Percentiles rank a stretch among this genome's conserved stretches.
Conservation (phyloP, 2,329 filamentous ascomycete genomes). For the Aspergillus udagawae region DNA sequence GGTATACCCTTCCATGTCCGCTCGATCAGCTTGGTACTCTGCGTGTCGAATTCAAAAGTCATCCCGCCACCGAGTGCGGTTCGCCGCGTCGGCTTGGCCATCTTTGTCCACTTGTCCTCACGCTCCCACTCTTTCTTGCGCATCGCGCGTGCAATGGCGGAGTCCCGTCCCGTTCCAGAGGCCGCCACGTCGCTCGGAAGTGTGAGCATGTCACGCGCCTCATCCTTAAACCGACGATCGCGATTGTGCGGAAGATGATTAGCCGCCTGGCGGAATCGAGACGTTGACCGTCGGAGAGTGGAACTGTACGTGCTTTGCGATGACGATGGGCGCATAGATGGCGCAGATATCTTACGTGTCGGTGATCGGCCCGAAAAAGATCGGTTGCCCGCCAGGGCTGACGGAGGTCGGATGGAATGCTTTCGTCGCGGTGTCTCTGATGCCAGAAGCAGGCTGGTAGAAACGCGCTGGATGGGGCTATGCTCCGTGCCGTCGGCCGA, state of each 20-base stretch:
- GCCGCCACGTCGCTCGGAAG: conserved; percentile 51
- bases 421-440: conserved; percentile 54
- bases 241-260: conserved; percentile 52
- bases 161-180: conserved; percentile 46
- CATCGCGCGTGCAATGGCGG: conserved; percentile 45
- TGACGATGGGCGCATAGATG: conserved; percentile 42
- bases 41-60: conserved; percentile 74
- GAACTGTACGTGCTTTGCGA: conserved; percentile 45
- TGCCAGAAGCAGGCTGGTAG: conserved; percentile 55
- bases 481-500: conserved; percentile 30
- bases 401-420: conserved; percentile 48
- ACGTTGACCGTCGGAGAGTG: conserved; percentile 38
- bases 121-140: conserved; percentile 58
- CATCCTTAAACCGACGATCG: conserved; percentile 53
- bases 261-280: conserved; percentile 49
- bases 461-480: conserved; percentile 53
- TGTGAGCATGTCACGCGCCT: conserved; percentile 63
- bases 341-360: conserved; percentile 40
- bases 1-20: conserved; percentile 98
- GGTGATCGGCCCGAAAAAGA: conserved; percentile 42
- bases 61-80: conserved; percentile 55
- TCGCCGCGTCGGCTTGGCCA: conserved; percentile 52
- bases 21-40: conserved; percentile 78
- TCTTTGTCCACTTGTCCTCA: conserved; percentile 65
- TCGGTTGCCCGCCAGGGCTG: conserved; percentile 42